Conservation (phyloP, 176 grass and related monocot species). For the Oryza nivara region DNA sequence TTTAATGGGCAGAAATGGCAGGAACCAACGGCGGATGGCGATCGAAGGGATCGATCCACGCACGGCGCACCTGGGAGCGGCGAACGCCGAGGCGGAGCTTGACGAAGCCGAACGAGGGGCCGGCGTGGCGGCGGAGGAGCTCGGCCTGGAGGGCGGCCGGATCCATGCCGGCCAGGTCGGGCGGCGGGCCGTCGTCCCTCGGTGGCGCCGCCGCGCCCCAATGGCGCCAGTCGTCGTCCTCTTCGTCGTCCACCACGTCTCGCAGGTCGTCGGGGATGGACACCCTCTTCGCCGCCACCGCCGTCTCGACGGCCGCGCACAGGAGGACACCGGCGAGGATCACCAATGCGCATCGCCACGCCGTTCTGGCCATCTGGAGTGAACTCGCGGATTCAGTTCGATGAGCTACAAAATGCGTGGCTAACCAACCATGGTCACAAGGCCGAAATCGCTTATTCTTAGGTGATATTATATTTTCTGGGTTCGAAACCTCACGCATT, state of each 20-base stretch:
- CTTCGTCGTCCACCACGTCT: constrained; percentile 84
- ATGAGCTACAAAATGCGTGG: constrained; percentile 16
- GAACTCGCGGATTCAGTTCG: neutral
- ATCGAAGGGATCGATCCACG: constrained; percentile 24
- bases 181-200: constrained; percentile 38
- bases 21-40: neutral
- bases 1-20: neutral
- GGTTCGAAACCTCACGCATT: too few species aligned
- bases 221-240: constrained; percentile 79
- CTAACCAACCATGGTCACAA: constrained; percentile 15
- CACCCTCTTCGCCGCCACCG: constrained; percentile 50
- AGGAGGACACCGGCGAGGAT: constrained; percentile 32
- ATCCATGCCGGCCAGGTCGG: constrained; percentile 74
- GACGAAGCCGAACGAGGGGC: constrained; percentile 83
- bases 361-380: constrained; percentile 15
- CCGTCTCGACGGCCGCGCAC: constrained; percentile 27
- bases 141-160: constrained; percentile 73
- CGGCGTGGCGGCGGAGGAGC: constrained; percentile 67
- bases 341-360: neutral
- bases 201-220: constrained; percentile 48
- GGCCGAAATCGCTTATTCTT: too few species aligned
- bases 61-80: constrained; percentile 50
- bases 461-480: too few species aligned
- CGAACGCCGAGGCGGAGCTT: constrained; percentile 70
- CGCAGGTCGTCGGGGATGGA: constrained; percentile 78